A percentile compares a stretch with the other conserved stretches of the same genome.
phyloP scores from a whole-genome alignment of 371 early-diverging fungal species.

The Mortierella sp. region DNA sequence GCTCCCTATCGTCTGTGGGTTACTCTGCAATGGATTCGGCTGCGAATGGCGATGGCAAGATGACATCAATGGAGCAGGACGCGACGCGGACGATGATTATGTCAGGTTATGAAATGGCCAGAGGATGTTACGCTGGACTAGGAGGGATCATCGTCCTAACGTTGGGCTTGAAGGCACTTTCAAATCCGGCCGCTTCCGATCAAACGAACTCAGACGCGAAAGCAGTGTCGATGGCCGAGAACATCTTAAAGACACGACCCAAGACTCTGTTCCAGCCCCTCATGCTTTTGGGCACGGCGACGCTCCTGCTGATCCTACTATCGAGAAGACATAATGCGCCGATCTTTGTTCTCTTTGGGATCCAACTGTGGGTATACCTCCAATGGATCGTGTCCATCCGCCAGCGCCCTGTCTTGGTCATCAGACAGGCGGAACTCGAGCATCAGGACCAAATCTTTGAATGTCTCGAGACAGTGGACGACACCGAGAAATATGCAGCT shows the following conservation, averaged over 20 bases:
- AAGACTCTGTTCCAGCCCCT: slow-evolving; percentile 19
- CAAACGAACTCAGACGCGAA: background rate
- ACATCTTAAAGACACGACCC: slow-evolving; percentile 7
- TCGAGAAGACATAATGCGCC: slow-evolving; percentile 70
- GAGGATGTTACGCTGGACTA: slow-evolving; percentile 40
- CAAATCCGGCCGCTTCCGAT: background rate
- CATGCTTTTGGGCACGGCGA: slow-evolving; percentile 41
- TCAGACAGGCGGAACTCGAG: background rate
- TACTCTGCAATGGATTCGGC: background rate
- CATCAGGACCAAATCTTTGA: background rate
- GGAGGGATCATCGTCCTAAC: slow-evolving; percentile 23
- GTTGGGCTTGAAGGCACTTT: slow-evolving; percentile 51
- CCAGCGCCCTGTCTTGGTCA: background rate
- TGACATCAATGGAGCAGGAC: background rate
- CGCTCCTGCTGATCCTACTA: slow-evolving; percentile 67
- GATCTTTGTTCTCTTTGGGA: slow-evolving; percentile 66
- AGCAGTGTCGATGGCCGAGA: too few species aligned
- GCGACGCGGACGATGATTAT: background rate
- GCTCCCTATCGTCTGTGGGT: slow-evolving; percentile 27
- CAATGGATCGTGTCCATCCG: slow-evolving; percentile 53
- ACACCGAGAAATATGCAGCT: background rate
- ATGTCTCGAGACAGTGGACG: background rate
- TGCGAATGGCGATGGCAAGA: too few species aligned
- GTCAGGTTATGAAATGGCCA: slow-evolving; percentile 43
- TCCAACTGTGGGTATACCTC: slow-evolving; percentile 60